A percentile compares a stretch with the other conserved stretches of the same genome.
Evolutionary conservation across 2,329 filamentous ascomycete species (phyloP).

Genomic region (Botrytis fragariae): DNA sequence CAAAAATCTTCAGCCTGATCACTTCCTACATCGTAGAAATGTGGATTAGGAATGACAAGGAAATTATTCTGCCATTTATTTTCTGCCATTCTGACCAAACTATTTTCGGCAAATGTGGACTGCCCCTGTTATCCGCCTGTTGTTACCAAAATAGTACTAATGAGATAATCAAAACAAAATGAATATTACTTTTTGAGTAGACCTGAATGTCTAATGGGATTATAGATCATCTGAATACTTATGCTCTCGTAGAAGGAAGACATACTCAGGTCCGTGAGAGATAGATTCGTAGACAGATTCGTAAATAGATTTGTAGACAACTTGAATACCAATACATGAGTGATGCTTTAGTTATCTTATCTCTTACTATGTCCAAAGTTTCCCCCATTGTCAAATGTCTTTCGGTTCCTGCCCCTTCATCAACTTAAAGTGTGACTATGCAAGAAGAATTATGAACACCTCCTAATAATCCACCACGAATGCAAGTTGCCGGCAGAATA

Average conservation of each 20-base stretch:
- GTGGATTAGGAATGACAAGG: neutral
- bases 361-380: neutral
- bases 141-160: slow-evolving; percentile 14
- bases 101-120: neutral
- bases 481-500: slow-evolving; percentile 10
- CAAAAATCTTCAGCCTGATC: slow-evolving; percentile 14
- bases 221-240: slow-evolving; percentile 3
- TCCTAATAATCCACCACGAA: neutral
- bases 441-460: neutral
- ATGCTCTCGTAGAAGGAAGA: neutral
- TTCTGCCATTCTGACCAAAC: slow-evolving; percentile 12
- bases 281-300: neutral
- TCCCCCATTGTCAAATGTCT: neutral
- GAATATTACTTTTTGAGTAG: neutral
- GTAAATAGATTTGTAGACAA: neutral
- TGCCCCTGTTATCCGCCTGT: neutral
- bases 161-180: slow-evolving; percentile 1
- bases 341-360: neutral
- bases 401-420: slow-evolving; percentile 4
- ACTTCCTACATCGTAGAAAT: slow-evolving; percentile 5
- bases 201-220: neutral
- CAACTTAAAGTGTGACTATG: slow-evolving; percentile 1
- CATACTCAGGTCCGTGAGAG: slow-evolving; percentile 9
- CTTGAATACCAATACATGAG: neutral
- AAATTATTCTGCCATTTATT: slow-evolving; percentile 9